These are phyloP conservation scores for Chrysoporthe deuterocubensis DNA, from an alignment of 2,329 filamentous ascomycete species.

Conservation along the genomic window DNA sequence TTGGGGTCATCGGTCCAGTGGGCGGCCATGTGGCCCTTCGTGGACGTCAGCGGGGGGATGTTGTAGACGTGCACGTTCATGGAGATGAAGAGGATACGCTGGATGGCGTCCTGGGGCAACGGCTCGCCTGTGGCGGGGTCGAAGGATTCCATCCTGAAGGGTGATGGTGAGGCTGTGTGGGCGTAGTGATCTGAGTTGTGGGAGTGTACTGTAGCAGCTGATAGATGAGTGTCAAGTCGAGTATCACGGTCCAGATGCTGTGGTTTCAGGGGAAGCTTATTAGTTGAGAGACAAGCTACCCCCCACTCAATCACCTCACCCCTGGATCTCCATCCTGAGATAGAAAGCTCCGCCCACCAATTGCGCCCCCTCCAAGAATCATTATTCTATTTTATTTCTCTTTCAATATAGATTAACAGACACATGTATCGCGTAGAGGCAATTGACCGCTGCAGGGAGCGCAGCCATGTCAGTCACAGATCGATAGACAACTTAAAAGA, in stretches of 20 bases:
- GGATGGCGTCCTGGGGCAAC: conserved; percentile 77
- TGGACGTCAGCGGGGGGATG: conserved; percentile 78
- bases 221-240: background rate
- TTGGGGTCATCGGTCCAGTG: conserved; percentile 74
- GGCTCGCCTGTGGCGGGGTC: conserved; percentile 73
- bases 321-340: background rate
- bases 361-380: too few relatives aligned
- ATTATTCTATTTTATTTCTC: too few relatives aligned
- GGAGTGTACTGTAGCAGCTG: background rate
- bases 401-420: too few relatives aligned
- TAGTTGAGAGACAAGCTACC: background rate
- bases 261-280: background rate
- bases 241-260: background rate
- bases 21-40: conserved; percentile 77
- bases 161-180: background rate
- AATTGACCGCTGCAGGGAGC: background rate
- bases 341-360: too few relatives aligned
- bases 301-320: background rate
- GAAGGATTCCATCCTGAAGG: conserved; percentile 59
- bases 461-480: too few relatives aligned
- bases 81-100: conserved; percentile 80
- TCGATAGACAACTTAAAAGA: too few relatives aligned
- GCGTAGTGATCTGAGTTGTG: background rate
- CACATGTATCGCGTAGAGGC: background rate
- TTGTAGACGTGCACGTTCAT: conserved; percentile 81